Evolutionary conservation across 2,329 filamentous ascomycete genomes (phyloP), one percentile per base, ranked within the genome.

Genomic region (Orbilia javanica): DNA sequence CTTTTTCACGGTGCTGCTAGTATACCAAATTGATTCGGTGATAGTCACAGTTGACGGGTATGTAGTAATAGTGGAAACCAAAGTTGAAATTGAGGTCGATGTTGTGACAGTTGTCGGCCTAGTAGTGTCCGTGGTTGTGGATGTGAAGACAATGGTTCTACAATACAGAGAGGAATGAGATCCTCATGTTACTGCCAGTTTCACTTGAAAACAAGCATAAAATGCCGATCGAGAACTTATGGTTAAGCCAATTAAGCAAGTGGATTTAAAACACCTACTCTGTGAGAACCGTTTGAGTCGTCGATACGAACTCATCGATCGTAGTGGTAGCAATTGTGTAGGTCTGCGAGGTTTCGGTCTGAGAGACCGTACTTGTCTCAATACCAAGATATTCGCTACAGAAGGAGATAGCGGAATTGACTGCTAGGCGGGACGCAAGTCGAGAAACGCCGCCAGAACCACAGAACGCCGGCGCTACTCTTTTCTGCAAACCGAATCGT

Each of bases 241-340:
- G n/a, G n/a, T n/a, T n/a, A n/a, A 36, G 34, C 29, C 29, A 10
- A 11, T 36, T 10, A 31, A 31, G 31, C 8, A 34, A 22, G 25
- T n/a, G n/a, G n/a, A n/a, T n/a, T 4, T 8, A 44, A 3, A 11
- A 29, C 18, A 36, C 60, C 13, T 62, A 70, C 66, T 62, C n/a
- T 8, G 53, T 70, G 2, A 34, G 4, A 25, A 62, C 53, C 1
- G 29, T 52, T 44, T 55, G 3, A 8, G 66, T 70, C 4, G 52
- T 70, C 3, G 66, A 46, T n/a, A 42, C 29, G 31, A 62, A 70
- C 11, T 50, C 52, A 36, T 70, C 29, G 6, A 62, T 22, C 15
- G 53, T 70, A 25, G 53, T 50, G 4, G 65, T 69, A n/a, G 25
- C 36, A n/a, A 52, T 69, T 13, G 52, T 55, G 11, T 60, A 69